Percentiles rank a stretch among this genome's conserved stretches.
Conservation (phyloP, 306 rosid genomes). For the Trifolium dubium region DNA sequence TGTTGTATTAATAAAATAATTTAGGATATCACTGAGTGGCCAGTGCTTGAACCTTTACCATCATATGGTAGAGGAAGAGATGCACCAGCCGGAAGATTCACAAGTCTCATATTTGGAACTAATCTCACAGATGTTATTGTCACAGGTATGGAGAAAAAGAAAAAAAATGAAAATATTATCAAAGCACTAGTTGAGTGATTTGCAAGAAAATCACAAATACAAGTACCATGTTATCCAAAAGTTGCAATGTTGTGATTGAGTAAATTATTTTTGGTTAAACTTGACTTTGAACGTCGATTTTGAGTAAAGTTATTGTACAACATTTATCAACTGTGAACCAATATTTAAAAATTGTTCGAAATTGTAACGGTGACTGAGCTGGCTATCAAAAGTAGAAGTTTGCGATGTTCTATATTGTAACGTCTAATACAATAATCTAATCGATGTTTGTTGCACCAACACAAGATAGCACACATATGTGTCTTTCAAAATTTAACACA, state of each 20-base stretch:
- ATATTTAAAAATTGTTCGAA: no score
- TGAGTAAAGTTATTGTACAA: no score
- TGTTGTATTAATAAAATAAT: constrained; percentile 30
- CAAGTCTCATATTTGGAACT: constrained; percentile 73
- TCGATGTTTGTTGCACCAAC: no score
- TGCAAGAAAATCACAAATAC: not conserved
- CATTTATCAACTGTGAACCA: no score
- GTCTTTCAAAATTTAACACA: not conserved
- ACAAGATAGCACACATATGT: no score
- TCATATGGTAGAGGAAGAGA: constrained; percentile 89
- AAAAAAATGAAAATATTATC: not conserved
- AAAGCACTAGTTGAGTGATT: not conserved
- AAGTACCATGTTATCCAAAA: not conserved
- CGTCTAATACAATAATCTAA: no score
- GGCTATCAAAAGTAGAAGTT: no score
- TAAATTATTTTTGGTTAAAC: no score
- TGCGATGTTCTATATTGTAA: no score
- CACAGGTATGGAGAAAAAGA: constrained; percentile 51
- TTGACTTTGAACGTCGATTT: no score
- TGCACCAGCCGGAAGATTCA: constrained; percentile 67
- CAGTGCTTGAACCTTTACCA: constrained; percentile 63
- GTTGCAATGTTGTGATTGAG: no score
- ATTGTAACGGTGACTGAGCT: no score
- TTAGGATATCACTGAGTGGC: constrained; percentile 80
- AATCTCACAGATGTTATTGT: constrained; percentile 80